Evolutionary conservation across 352 stramenopile species (phyloP).

Genomic region (Phytopythium delawarense): DNA sequence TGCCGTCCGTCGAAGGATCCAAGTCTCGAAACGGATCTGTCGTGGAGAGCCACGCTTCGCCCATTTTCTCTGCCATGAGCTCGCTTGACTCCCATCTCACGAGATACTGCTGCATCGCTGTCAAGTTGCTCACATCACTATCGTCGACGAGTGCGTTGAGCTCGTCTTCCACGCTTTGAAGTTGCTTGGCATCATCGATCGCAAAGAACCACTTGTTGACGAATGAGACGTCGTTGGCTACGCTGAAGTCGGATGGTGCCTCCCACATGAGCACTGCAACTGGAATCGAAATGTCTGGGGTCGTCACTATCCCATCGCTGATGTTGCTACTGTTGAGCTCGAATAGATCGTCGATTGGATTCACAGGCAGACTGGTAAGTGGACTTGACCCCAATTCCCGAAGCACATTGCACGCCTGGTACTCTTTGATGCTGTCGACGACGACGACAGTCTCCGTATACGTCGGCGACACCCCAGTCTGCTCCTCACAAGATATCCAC

Average conservation of each 20-base stretch:
- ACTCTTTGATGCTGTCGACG: constrained; percentile 28
- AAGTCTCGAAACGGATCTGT: constrained; percentile 34
- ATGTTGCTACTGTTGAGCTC: constrained; percentile 38
- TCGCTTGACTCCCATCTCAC: constrained; percentile 44
- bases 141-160: constrained; percentile 14
- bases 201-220: constrained; percentile 43
- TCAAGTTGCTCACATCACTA: constrained; percentile 15
- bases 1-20: constrained; percentile 21
- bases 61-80: constrained; percentile 21
- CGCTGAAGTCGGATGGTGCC: constrained; percentile 22
- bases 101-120: constrained; percentile 32
- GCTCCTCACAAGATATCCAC: constrained; percentile 30
- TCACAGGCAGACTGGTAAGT: constrained; percentile 17
- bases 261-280: constrained; percentile 34
- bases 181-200: constrained; percentile 19
- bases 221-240: constrained; percentile 35
- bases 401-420: constrained; percentile 51
- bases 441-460: constrained; percentile 27
- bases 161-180: constrained; percentile 16
- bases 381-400: constrained; percentile 19
- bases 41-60: constrained; percentile 35
- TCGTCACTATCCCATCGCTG: constrained; percentile 6
- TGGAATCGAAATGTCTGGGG: constrained; percentile 28
- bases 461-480: neutral
- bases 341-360: constrained; percentile 35